A percentile compares a stretch with the other conserved stretches of the same genome.
Conservation (phyloP, 2,329 filamentous ascomycete genomes). For the Hymenotorrendiella dingleyae region DNA sequence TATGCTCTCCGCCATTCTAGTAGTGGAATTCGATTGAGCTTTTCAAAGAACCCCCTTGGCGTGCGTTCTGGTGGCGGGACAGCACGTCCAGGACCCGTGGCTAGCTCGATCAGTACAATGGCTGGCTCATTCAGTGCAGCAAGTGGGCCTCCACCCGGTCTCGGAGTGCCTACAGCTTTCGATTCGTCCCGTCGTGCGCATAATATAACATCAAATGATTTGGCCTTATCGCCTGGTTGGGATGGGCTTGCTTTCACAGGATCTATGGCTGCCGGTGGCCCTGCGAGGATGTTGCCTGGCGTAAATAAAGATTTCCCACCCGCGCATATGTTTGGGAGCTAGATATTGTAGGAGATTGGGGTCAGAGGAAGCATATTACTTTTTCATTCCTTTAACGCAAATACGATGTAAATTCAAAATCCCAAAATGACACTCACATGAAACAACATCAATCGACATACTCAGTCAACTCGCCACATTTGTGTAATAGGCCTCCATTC, state of each 20-base stretch:
- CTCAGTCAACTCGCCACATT: too few relatives aligned
- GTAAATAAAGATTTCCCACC: conserved; percentile 28
- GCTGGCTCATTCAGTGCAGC: conserved; percentile 36
- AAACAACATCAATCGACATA: too few relatives aligned
- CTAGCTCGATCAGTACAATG: conserved; percentile 32
- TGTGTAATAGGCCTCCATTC: too few relatives aligned
- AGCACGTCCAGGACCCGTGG: conserved; percentile 32
- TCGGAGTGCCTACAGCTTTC: conserved; percentile 71
- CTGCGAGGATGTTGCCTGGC: conserved; percentile 25
- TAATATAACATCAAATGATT: too few relatives aligned
- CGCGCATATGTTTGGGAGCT: conserved; percentile 33
- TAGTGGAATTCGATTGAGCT: conserved; percentile 90
- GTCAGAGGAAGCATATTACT: conserved; percentile 16
- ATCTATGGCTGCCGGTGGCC: conserved; percentile 28
- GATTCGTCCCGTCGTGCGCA: too few relatives aligned
- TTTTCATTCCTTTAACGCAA: too few relatives aligned
- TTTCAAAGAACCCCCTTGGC: conserved; percentile 94
- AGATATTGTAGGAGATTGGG: conserved; percentile 17
- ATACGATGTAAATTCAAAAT: too few relatives aligned
- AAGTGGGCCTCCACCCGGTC: conserved; percentile 71
- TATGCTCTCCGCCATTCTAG: conserved; percentile 81
- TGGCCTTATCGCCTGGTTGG: conserved; percentile 26
- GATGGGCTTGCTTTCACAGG: conserved; percentile 22
- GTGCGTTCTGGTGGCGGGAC: conserved; percentile 69
- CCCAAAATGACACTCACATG: too few relatives aligned